Evolutionary conservation across 805 yeast genomes (phyloP).

Genomic region (Lachancea quebecensis): DNA sequence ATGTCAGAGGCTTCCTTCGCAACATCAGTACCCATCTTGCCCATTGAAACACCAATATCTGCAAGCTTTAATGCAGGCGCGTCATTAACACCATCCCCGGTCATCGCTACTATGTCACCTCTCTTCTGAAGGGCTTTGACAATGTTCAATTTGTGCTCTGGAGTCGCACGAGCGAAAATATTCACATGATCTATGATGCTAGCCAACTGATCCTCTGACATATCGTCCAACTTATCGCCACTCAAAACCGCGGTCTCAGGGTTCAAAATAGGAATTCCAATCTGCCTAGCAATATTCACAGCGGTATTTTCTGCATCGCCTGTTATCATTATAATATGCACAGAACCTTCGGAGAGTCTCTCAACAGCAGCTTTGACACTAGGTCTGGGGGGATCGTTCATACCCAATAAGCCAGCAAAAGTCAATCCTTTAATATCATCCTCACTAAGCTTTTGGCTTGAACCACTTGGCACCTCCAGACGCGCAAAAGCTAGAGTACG

Average conservation of each 20-base stretch:
- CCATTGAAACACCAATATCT: constrained; percentile 94
- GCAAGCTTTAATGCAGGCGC: constrained; percentile 97
- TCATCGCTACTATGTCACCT: constrained; percentile 96
- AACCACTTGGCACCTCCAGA: constrained; percentile 32
- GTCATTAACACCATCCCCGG: constrained; percentile 99
- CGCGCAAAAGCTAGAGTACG: constrained; percentile 80
- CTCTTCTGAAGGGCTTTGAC: constrained; percentile 83
- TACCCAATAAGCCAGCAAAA: constrained; percentile 84
- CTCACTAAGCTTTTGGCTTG: constrained; percentile 22
- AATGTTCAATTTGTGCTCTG: constrained; percentile 86
- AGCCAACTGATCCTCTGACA: constrained; percentile 67
- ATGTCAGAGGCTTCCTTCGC: constrained; percentile 98
- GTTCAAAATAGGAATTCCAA: constrained; percentile 76
- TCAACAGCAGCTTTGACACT: constrained; percentile 72
- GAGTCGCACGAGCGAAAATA: constrained; percentile 91
- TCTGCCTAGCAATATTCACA: constrained; percentile 72
- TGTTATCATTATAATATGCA: constrained; percentile 96
- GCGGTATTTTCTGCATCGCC: constrained; percentile 92
- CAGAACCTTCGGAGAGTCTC: constrained; percentile 81
- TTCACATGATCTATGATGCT: constrained; percentile 75
- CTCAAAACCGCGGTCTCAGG: constrained; percentile 64
- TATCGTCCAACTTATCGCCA: constrained; percentile 73
- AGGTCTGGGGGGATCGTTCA: constrained; percentile 97
- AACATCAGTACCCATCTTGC: constrained; percentile 91
- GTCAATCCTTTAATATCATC: constrained; percentile 51